Base-by-base conservation (phyloP, 768 basidiomycete genomes). In the Tulasnella sp. region DNA sequence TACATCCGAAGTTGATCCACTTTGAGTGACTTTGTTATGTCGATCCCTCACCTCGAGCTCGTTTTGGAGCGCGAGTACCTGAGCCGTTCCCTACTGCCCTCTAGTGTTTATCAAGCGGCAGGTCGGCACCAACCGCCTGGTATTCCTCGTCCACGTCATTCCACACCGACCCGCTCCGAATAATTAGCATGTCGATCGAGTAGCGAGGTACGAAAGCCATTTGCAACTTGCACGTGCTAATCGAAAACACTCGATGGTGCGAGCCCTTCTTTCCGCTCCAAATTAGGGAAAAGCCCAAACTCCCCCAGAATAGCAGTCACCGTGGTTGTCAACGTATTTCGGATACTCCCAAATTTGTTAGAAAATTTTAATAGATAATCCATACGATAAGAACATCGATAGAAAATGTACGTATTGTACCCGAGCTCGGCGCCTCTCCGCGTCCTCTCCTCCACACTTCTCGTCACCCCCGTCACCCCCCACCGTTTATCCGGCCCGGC, bases 1-100 rank as follows among this genome's bases (percentile, higher is more conserved):
- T 69, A 69, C 64, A 69, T 69, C 64, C 64, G 64, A 69, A 34
- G 31, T 31, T 69, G 14, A 69, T 37, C 64, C 64, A 69, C 64
- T 69, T 69, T 69, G 64, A 69, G 64, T 31, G 8, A 31, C 64
- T 69, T 69, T 69, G 64, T 69, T 69, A 37, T 69, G 64, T 69
- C 64, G 64, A 69, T 69, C 64, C 64, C 64, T 37, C 37, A 37
- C 6, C 37, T 34, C 28, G 2, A 5, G 8, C 31, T 14, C 28
- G 31, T 54, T n/a, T 54, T 54, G 54, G 54, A 54, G n/a, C 7
- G 54, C n/a, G 54, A 69, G 64, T 34, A 69, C 64, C 64, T 37
- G 64, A 69, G 34, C 64, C 8, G 64, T 69, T 69, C 28, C 64
- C 64, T 34, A 3, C 2, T 37, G n/a, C 64, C 34, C 20, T 69